Conservation (phyloP, 2,329 filamentous ascomycete species). For the Lachnellula subtilissima region DNA sequence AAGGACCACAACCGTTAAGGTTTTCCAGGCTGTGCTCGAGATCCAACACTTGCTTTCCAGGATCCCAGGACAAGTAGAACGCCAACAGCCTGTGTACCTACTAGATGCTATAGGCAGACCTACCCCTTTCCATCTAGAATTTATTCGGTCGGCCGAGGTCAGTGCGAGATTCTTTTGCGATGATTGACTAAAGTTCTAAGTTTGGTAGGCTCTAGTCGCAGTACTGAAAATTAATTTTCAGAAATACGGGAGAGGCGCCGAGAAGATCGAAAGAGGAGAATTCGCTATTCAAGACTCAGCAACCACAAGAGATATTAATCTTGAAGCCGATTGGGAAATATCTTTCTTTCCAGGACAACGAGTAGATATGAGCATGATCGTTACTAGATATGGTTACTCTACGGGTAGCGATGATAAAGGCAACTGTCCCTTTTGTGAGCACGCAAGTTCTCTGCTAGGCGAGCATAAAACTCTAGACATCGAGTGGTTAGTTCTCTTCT, state of each 20-base stretch:
- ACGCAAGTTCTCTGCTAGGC: too few species aligned
- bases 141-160: constrained; percentile 26
- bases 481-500: too few species aligned
- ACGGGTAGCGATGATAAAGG: too few species aligned
- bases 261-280: constrained; percentile 25
- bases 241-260: constrained; percentile 10
- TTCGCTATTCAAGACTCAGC: constrained; percentile 27
- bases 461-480: too few species aligned
- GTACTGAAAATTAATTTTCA: constrained; percentile 27
- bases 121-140: constrained; percentile 31
- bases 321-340: constrained; percentile 19
- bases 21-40: constrained; percentile 22
- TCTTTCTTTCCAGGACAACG: constrained; percentile 30
- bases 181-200: neutral
- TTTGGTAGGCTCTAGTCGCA: constrained; percentile 19
- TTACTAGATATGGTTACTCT: constrained; percentile 4
- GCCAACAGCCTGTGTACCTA: constrained; percentile 31
- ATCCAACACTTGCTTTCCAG: constrained; percentile 19
- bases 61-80: constrained; percentile 28
- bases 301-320: constrained; percentile 20
- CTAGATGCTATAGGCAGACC: constrained; percentile 27
- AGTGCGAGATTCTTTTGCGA: neutral
- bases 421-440: too few species aligned
- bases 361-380: constrained; percentile 32
- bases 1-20: constrained; percentile 19